Base-by-base conservation (phyloP, 2,329 filamentous ascomycete species). In the Monosporascus sp. region DNA sequence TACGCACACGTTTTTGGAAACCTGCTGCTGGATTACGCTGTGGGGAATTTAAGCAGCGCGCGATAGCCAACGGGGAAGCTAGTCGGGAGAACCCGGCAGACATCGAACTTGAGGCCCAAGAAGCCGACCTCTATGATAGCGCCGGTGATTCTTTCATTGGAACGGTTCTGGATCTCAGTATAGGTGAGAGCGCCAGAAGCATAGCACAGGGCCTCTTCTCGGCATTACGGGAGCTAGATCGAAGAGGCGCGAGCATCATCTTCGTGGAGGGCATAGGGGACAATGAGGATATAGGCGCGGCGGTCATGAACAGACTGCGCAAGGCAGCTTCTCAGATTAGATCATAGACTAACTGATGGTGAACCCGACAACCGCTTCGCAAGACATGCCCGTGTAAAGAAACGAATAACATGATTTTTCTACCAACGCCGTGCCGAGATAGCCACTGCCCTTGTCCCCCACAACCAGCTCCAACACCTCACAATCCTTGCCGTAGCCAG, bases 151-250 rank as follows among this genome's bases (percentile, higher is more conserved):
- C 53, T 52, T 51, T 58, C 2, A 65, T 71, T 44, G 75, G 74
- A 11, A 74, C 68, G 51, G 62, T 84, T 9, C 79, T 90, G 63
- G 89, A 95, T 63, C 83, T 95, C 46, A 74, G 84, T 55, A 76
- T 99, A 16, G 92, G 93, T 1, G 73, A 72, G 17, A 81, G 88
- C 45, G 85, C 85, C 0, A 81, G 82, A 60, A 81, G 82, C 35
- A 91, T 99, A 62, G 93, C 94, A 1, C 84, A 92, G 62, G 89
- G 89, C 0, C 76, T 99, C 16, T 99, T 99, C 68, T 89, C 90
- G 14, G 89, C 91, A 2, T 75, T 99, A 51, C 80, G 94, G 51
- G 89, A 92, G 61, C 79, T 99, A 58, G 94, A 99, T 69, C 82
- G 86, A 63, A 78, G 84, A 57, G 82, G 85, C 31, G 91, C 91